These are phyloP conservation scores for Tricholoma hemisulphureum DNA, from an alignment of 768 basidiomycete species.

Conservation along the genomic window DNA sequence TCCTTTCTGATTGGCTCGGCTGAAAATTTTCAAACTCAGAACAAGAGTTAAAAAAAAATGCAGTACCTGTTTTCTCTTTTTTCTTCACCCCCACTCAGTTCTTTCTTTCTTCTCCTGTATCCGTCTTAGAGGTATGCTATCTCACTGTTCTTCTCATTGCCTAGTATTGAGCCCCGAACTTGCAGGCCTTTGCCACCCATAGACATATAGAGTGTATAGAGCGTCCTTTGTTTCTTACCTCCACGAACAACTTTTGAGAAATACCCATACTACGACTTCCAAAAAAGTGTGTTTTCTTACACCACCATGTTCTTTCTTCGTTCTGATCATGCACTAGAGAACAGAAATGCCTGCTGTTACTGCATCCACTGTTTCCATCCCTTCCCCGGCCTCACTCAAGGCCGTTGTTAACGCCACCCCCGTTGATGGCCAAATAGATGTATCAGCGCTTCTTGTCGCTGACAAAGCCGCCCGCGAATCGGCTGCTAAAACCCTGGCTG, in stretches of 20 bases:
- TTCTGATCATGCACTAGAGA: conserved; percentile 37
- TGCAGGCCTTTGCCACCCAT: conserved; percentile 34
- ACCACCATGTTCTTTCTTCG: conserved; percentile 6
- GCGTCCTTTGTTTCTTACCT: conserved; percentile 61
- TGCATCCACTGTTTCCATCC: conserved; percentile 55
- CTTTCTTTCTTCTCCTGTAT: conserved; percentile 32
- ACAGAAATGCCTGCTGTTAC: conserved; percentile 80
- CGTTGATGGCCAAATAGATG: conserved; percentile 64
- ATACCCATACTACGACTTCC: no score
- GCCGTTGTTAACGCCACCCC: conserved; percentile 42
- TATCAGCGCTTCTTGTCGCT: conserved; percentile 74
- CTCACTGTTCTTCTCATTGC: conserved; percentile 9
- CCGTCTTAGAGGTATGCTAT: conserved; percentile 40
- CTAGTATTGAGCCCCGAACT: conserved; percentile 6
- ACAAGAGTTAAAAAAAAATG: conserved; percentile 32
- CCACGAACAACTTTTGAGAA: conserved; percentile 19
- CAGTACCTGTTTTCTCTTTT: conserved; percentile 21
- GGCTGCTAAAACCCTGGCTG: conserved; percentile 67
- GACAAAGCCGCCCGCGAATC: conserved; percentile 82
- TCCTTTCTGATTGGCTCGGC: conserved; percentile 13
- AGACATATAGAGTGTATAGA: conserved; percentile 73
- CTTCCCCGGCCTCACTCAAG: conserved; percentile 73
- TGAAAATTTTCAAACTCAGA: conserved; percentile 43
- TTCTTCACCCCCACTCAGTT: conserved; percentile 35
- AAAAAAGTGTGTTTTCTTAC: conserved; percentile 38